A percentile compares a stretch with the other conserved stretches of the same genome.
These are phyloP conservation scores for Vitis hybrid DNA, from an alignment of 177 flowering plant genomes.

Conservation along the genomic window DNA sequence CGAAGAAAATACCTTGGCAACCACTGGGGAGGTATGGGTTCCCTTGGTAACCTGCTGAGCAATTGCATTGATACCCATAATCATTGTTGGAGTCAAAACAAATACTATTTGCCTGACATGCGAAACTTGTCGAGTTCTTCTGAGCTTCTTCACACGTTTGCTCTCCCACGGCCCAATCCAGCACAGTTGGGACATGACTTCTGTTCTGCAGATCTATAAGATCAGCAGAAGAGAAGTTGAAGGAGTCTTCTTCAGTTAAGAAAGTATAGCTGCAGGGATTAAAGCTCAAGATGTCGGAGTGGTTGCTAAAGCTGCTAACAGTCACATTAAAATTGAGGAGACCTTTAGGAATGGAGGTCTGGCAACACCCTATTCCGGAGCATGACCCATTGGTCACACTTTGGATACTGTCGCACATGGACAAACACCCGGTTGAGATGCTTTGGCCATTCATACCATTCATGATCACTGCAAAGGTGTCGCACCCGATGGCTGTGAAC, in stretches of 20 bases:
- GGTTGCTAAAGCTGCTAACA: not conserved
- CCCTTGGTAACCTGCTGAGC: conserved; percentile 12
- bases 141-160: conserved; percentile 7
- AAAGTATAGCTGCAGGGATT: conserved; percentile 18
- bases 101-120: not conserved
- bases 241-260: not conserved
- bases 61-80: conserved; percentile 14
- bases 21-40: conserved; percentile 16
- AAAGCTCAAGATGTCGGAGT: not conserved
- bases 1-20: conserved; percentile 6
- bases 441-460: not conserved
- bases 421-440: conserved; percentile 3
- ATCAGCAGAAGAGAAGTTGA: conserved; percentile 5
- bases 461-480: no score
- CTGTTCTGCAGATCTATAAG: not conserved
- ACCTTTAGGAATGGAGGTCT: conserved; percentile 13
- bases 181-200: conserved; percentile 5
- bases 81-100: conserved; percentile 6
- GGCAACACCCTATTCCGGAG: conserved; percentile 11
- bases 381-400: conserved; percentile 10
- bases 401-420: not conserved
- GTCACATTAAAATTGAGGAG: not conserved
- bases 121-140: not conserved
- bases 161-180: conserved; percentile 14
- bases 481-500: not conserved